Percentiles rank a stretch among this genome's conserved stretches.
Conservation (phyloP, 345 rosid genomes). For the Angophora floribunda region DNA sequence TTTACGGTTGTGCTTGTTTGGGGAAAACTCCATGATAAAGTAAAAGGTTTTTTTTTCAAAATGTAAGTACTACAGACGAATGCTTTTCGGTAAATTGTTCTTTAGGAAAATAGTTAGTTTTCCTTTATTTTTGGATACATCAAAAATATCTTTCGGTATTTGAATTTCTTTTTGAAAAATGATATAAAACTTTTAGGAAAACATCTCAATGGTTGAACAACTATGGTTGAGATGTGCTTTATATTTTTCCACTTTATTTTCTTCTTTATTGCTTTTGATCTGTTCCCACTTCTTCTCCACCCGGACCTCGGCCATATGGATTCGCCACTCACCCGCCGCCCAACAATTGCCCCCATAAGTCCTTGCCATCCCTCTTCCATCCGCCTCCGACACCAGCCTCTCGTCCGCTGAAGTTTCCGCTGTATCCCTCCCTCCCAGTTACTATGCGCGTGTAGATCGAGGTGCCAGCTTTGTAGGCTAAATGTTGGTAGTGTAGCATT, state of each 20-base stretch:
- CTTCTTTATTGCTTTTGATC: background rate
- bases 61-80: too few species aligned
- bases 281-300: background rate
- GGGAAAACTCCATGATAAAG: background rate
- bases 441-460: background rate
- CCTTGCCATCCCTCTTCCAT: background rate
- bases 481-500: background rate
- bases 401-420: background rate
- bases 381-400: background rate
- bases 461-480: background rate
- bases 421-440: background rate
- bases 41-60: too few species aligned
- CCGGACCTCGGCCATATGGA: background rate
- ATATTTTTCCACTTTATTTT: too few species aligned
- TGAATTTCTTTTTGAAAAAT: background rate
- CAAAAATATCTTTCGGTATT: too few species aligned
- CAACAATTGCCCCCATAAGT: fast-evolving
- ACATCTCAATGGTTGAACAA: background rate
- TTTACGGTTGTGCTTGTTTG: background rate
- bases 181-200: background rate
- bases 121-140: background rate
- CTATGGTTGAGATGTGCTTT: background rate
- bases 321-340: background rate
- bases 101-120: too few species aligned
- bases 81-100: too few species aligned